These are phyloP conservation scores for Hibiscus trionum DNA, from an alignment of 345 rosid species.

Conservation along the genomic window DNA sequence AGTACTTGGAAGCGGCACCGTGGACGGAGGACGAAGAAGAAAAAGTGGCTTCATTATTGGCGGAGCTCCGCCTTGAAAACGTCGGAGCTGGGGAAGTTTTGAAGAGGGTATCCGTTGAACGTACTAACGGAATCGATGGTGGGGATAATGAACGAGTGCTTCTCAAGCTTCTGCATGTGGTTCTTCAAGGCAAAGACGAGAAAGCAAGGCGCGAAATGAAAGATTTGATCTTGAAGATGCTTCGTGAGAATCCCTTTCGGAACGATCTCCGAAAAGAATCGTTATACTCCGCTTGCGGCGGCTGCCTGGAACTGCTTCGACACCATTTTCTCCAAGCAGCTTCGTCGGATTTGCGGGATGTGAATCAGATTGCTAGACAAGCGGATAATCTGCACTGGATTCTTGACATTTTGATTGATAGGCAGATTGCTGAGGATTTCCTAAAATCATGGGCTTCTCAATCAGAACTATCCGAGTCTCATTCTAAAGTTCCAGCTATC, in stretches of 20 bases:
- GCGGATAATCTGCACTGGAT: constrained; percentile 94
- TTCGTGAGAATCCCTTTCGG: constrained; percentile 79
- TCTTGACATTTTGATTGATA: constrained; percentile 82
- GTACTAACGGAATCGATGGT: constrained; percentile 34
- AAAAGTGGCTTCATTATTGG: constrained; percentile 70
- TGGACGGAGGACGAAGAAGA: constrained; percentile 99
- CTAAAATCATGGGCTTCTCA: constrained; percentile 82
- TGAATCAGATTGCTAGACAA: constrained; percentile 80
- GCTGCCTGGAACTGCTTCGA: constrained; percentile 65
- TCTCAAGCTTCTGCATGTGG: constrained; percentile 75
- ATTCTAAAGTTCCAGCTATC: constrained; percentile 32
- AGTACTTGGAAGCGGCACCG: constrained; percentile 97
- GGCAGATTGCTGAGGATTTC: constrained; percentile 91
- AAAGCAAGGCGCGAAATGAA: constrained; percentile 98
- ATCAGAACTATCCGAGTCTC: constrained; percentile 60
- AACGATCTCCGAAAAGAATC: constrained; percentile 85
- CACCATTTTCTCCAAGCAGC: constrained; percentile 66
- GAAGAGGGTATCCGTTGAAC: constrained; percentile 83
- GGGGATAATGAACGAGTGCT: constrained; percentile 66
- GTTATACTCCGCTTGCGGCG: constrained; percentile 70
- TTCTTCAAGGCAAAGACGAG: constrained; percentile 94
- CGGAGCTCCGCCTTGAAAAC: constrained; percentile 82
- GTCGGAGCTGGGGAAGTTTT: constrained; percentile 90
- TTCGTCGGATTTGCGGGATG: constrained; percentile 46
- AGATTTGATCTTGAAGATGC: constrained; percentile 87